A percentile compares a stretch with the other conserved stretches of the same genome.
Conservation (phyloP, 805 yeast genomes). For the Sungouiella blattae region DNA sequence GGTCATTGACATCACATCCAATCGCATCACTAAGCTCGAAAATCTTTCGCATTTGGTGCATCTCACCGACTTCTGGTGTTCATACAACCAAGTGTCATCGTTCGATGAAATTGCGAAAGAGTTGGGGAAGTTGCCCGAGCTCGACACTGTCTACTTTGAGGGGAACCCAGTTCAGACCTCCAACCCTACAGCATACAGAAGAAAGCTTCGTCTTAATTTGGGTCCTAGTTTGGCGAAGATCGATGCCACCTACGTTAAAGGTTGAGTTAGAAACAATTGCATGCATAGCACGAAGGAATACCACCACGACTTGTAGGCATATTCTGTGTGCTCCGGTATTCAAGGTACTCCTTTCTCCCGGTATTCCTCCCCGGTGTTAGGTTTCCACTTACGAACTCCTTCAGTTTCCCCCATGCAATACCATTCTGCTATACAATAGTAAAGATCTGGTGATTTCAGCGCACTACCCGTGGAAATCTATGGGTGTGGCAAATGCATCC, state of each 20-base stretch:
- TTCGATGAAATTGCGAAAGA: slow-evolving; percentile 69
- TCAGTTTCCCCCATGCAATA: no score
- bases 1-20: slow-evolving; percentile 79
- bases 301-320: no score
- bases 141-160: slow-evolving; percentile 91
- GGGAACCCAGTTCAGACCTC: slow-evolving; percentile 81
- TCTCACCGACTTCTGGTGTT: slow-evolving; percentile 94
- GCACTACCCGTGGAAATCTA: no score
- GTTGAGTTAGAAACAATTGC: no score
- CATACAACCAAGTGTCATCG: slow-evolving; percentile 64
- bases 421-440: no score
- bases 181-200: slow-evolving; percentile 78
- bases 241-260: slow-evolving; percentile 75
- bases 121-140: slow-evolving; percentile 54
- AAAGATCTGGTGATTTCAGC: no score
- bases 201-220: slow-evolving; percentile 71
- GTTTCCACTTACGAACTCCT: no score
- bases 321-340: no score
- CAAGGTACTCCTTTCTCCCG: no score
- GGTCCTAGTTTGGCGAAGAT: slow-evolving; percentile 74
- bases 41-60: slow-evolving; percentile 60
- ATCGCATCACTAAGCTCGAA: slow-evolving; percentile 58
- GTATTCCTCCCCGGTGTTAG: no score
- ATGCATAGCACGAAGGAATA: no score
- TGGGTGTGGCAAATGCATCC: no score